phyloP scores from a whole-genome alignment of 805 yeast species.

The Hyphopichia homilentoma region DNA sequence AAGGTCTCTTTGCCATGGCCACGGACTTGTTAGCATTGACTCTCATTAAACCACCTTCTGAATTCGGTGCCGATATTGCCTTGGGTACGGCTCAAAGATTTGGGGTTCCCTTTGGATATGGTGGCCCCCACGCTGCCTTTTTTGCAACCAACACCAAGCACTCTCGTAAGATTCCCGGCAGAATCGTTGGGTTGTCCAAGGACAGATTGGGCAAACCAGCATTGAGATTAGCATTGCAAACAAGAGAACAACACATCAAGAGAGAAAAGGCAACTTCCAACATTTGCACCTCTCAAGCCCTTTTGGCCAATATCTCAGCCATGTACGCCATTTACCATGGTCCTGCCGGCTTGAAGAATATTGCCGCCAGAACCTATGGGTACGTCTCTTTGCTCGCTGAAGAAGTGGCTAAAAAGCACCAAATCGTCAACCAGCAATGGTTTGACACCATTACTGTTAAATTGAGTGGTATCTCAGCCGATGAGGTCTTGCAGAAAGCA shows the following conservation, averaged over 20 bases:
- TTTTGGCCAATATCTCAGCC: slow-evolving; percentile 91
- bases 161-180: slow-evolving; percentile 93
- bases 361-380: slow-evolving; percentile 74
- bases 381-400: slow-evolving; percentile 69
- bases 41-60: slow-evolving; percentile 75
- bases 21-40: slow-evolving; percentile 90
- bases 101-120: slow-evolving; percentile 97
- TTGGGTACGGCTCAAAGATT: slow-evolving; percentile 92
- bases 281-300: slow-evolving; percentile 97
- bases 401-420: slow-evolving; percentile 44
- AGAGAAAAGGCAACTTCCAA: slow-evolving; percentile 97
- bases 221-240: slow-evolving; percentile 87
- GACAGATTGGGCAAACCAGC: slow-evolving; percentile 92
- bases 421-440: slow-evolving; percentile 57
- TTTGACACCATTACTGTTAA: slow-evolving; percentile 84
- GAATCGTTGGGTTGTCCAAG: slow-evolving; percentile 89
- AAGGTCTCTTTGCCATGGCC: slow-evolving; percentile 82
- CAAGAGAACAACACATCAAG: slow-evolving; percentile 97
- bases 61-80: slow-evolving; percentile 88
- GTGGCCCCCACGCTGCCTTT: slow-evolving; percentile 99
- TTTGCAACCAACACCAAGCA: slow-evolving; percentile 80
- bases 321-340: slow-evolving; percentile 97
- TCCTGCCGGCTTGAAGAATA: slow-evolving; percentile 74
- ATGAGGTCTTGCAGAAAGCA: slow-evolving; percentile 55
- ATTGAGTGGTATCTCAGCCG: slow-evolving; percentile 49